Conservation (phyloP, 164 flowering plant species). For the Annona squamosa region DNA sequence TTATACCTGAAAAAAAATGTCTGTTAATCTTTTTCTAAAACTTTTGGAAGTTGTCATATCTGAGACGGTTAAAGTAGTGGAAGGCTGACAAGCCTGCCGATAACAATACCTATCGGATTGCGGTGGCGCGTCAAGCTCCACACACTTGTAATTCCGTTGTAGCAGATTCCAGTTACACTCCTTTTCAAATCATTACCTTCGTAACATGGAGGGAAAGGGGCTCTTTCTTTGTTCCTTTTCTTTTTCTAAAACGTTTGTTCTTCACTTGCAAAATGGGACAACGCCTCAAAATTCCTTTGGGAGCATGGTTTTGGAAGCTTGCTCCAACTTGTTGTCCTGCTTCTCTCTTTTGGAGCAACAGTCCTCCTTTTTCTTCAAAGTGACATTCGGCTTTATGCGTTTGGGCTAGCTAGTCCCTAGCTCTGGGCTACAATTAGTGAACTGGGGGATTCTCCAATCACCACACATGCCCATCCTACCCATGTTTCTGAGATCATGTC, state of each 20-base stretch:
- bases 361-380: not conserved
- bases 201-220: not conserved
- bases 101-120: conserved; percentile 57
- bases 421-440: not conserved
- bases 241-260: not conserved
- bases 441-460: not conserved
- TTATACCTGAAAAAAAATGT: too few species aligned
- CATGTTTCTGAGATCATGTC: not conserved
- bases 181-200: not conserved
- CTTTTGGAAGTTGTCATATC: conserved; percentile 56
- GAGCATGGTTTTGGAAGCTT: not conserved
- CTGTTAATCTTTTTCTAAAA: too few species aligned
- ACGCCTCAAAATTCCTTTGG: not conserved
- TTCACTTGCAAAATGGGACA: not conserved
- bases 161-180: conserved; percentile 33
- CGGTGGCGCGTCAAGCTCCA: conserved; percentile 34
- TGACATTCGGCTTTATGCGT: not conserved
- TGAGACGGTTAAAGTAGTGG: conserved; percentile 77
- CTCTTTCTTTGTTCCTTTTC: not conserved
- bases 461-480: not conserved
- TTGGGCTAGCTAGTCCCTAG: not conserved
- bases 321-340: not conserved
- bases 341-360: not conserved
- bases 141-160: conserved; percentile 88
- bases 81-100: conserved; percentile 66